Percentiles rank a stretch among this genome's conserved stretches.
These are phyloP conservation scores for Colletotrichum somersetense DNA, from an alignment of 2,329 filamentous ascomycete species.

Conservation along the genomic window DNA sequence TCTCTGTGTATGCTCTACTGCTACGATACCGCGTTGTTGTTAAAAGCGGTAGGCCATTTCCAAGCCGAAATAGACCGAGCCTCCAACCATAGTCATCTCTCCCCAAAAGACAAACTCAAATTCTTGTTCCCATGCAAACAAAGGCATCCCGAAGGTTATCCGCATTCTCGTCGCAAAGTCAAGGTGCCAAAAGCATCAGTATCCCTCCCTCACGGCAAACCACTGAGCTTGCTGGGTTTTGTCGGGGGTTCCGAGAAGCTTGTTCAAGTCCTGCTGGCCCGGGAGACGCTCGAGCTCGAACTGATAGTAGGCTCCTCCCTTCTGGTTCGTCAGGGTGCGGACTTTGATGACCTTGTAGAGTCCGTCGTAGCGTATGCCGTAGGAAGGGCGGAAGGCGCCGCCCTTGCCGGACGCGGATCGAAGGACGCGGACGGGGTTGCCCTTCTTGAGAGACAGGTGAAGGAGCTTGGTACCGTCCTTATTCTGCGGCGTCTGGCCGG, in stretches of 20 bases:
- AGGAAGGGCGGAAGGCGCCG: background rate
- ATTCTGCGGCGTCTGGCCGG: background rate
- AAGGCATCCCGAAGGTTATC: background rate
- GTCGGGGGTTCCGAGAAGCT: background rate
- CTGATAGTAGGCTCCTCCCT: background rate
- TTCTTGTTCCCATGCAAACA: background rate
- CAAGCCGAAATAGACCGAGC: background rate
- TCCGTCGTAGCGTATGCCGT: background rate
- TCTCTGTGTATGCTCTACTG: background rate
- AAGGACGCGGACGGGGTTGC: background rate
- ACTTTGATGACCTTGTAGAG: background rate
- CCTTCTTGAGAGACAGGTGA: background rate
- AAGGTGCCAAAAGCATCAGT: background rate
- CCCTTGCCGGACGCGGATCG: background rate
- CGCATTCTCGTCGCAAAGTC: background rate
- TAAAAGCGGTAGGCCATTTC: too few relatives aligned
- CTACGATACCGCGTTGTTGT: background rate
- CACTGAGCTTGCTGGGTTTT: background rate
- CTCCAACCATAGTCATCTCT: background rate
- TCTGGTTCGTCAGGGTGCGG: background rate
- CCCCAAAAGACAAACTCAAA: background rate
- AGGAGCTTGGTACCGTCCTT: conserved; percentile 2
- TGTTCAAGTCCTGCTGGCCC: background rate
- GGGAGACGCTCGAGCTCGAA: background rate
- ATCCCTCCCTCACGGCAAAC: background rate